Conservation (phyloP, 345 rosid species). For the Schrenkiella parvula region DNA sequence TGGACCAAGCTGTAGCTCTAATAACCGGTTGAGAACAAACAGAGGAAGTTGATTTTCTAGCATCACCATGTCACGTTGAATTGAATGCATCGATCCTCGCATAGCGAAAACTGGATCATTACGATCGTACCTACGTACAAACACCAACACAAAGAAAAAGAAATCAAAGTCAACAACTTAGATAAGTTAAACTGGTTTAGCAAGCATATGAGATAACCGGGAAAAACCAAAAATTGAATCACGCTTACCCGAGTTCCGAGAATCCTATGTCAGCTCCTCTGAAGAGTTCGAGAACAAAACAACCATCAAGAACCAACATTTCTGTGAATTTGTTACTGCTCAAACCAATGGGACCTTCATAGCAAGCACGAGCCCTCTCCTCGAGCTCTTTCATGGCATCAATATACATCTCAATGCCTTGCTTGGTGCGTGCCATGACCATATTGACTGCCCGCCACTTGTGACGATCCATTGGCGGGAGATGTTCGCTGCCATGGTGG, state of each 20-base stretch:
- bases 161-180: neutral
- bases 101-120: constrained; percentile 77
- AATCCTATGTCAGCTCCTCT: constrained; percentile 66
- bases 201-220: neutral
- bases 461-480: constrained; percentile 65
- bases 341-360: constrained; percentile 50
- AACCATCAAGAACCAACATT: constrained; percentile 82
- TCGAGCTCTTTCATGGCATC: constrained; percentile 60
- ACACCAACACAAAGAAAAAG: neutral
- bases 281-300: constrained; percentile 69
- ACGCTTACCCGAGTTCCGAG: constrained; percentile 40
- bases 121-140: constrained; percentile 40
- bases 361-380: constrained; percentile 61
- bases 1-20: constrained; percentile 57
- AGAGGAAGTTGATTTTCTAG: constrained; percentile 84
- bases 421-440: constrained; percentile 48
- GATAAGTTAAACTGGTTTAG: neutral
- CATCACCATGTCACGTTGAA: constrained; percentile 89
- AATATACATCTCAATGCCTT: constrained; percentile 48
- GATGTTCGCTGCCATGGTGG: constrained; percentile 60
- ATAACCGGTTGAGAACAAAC: constrained; percentile 56
- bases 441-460: constrained; percentile 72
- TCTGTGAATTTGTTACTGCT: constrained; percentile 69
- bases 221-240: neutral
- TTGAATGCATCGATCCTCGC: constrained; percentile 82